These are phyloP conservation scores for Blepharisma undulans DNA, from an alignment of 169 alveolate genomes.

Conservation along the genomic window DNA sequence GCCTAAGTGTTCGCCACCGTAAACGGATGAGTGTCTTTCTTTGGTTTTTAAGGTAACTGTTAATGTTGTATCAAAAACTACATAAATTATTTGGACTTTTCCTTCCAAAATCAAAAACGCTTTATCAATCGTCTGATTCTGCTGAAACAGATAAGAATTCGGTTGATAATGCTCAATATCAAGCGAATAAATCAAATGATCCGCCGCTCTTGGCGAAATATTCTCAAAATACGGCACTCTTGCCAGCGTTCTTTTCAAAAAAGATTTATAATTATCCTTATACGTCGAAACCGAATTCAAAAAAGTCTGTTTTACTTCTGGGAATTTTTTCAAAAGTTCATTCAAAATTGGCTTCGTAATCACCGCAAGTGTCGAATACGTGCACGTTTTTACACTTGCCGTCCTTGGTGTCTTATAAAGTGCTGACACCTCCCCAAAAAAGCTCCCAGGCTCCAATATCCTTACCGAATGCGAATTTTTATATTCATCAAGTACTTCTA, in stretches of 20 bases:
- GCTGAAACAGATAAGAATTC: background rate
- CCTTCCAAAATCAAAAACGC: constrained; percentile 8
- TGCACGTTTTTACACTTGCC: constrained; percentile 91
- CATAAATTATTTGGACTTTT: background rate
- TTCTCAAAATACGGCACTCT: background rate
- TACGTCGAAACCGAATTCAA: background rate
- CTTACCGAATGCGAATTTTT: constrained; percentile 64
- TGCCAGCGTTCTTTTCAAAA: background rate
- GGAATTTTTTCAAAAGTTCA: background rate
- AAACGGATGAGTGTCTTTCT: background rate
- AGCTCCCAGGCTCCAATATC: constrained; percentile 91
- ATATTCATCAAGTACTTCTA: constrained; percentile 2
- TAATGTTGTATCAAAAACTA: background rate
- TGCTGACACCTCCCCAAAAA: constrained; percentile 97
- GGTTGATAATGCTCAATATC: background rate
- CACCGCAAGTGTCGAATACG: background rate
- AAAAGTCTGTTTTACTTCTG: background rate
- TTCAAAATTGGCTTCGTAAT: background rate
- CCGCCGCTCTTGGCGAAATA: background rate
- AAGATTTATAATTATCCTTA: background rate
- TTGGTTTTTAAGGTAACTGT: background rate
- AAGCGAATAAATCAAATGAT: constrained; percentile 1
- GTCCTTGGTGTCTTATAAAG: constrained; percentile 93
- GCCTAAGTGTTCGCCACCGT: too few relatives aligned
- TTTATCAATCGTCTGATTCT: background rate